Percentiles rank a stretch among this genome's conserved stretches.
phyloP scores from a whole-genome alignment of 441 rosid genomes.

The Gossypium schwendimanii region DNA sequence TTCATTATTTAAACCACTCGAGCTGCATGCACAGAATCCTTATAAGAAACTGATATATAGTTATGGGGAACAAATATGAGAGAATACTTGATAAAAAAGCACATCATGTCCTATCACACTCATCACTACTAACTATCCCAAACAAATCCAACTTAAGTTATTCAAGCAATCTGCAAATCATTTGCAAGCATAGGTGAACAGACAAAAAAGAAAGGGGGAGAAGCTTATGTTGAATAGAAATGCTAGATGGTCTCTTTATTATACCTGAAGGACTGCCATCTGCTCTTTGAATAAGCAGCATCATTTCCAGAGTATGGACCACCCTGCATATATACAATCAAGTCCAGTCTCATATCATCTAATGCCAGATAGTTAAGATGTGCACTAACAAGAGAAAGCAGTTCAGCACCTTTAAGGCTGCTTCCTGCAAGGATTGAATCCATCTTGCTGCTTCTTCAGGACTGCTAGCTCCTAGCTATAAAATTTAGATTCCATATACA shows the following conservation, averaged over 20 bases:
- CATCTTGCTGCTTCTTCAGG: constrained; percentile 97
- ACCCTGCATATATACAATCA: constrained; percentile 43
- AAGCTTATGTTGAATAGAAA: constrained; percentile 2
- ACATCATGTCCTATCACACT: not conserved
- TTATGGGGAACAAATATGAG: not conserved
- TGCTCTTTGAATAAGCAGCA: constrained; percentile 48
- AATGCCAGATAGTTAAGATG: constrained; percentile 6
- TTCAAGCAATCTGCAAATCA: constrained; percentile 3
- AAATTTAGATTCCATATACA: constrained; percentile 29
- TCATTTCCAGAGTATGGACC: constrained; percentile 37
- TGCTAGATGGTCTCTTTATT: constrained; percentile 10
- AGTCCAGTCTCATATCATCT: constrained; percentile 13
- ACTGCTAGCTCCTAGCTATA: constrained; percentile 91
- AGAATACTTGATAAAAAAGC: constrained; percentile 6
- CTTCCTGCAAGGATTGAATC: constrained; percentile 78
- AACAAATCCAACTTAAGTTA: constrained; percentile 4
- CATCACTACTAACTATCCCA: not conserved
- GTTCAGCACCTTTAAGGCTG: constrained; percentile 64
- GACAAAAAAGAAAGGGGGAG: not conserved
- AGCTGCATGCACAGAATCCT: constrained; percentile 35
- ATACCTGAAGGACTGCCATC: constrained; percentile 71
- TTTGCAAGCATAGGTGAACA: not conserved
- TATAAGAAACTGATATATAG: constrained; percentile 15
- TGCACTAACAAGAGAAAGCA: constrained; percentile 12
- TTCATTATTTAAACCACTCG: constrained; percentile 51